Conservation (phyloP, 2,329 filamentous ascomycete genomes). For the Aspergillus neotritici region DNA sequence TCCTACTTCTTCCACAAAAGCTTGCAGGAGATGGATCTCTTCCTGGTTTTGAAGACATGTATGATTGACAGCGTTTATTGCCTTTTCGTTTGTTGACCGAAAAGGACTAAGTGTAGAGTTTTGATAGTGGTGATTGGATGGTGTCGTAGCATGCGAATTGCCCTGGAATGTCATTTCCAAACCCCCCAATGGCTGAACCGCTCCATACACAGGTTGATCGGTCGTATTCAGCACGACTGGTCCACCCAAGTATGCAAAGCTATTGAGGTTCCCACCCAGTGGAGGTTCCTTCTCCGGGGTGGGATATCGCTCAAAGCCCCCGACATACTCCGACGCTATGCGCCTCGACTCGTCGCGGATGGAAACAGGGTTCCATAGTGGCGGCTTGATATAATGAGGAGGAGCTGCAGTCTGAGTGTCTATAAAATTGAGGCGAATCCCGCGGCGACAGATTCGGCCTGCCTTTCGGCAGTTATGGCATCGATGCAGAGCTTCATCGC, state of each 20-base stretch:
- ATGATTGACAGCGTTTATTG: slow-evolving; percentile 43
- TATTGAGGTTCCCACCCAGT: slow-evolving; percentile 14
- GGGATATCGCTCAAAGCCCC: slow-evolving; percentile 69
- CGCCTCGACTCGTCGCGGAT: slow-evolving; percentile 86
- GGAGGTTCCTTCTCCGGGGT: slow-evolving; percentile 42
- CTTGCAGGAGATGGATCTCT: slow-evolving; percentile 83
- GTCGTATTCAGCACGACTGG: too few relatives aligned
- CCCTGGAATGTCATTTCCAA: slow-evolving; percentile 24
- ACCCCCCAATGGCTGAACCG: slow-evolving; percentile 31
- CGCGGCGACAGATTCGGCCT: slow-evolving; percentile 76
- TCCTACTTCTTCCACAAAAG: slow-evolving; percentile 84
- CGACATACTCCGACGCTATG: slow-evolving; percentile 85
- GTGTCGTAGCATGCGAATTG: slow-evolving; percentile 18
- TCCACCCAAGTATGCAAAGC: too few relatives aligned
- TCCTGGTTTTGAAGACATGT: slow-evolving; percentile 68
- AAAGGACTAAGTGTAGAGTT: slow-evolving; percentile 32
- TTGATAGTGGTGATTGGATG: slow-evolving; percentile 26
- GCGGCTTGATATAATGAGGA: slow-evolving; percentile 53
- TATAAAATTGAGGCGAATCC: slow-evolving; percentile 84
- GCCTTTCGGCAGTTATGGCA: slow-evolving; percentile 84
- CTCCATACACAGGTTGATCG: slow-evolving; percentile 37
- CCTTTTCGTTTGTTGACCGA: slow-evolving; percentile 33
- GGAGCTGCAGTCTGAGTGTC: slow-evolving; percentile 70
- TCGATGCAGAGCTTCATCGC: slow-evolving; percentile 65
- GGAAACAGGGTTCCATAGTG: slow-evolving; percentile 63